A percentile compares a stretch with the other conserved stretches of the same genome.
These are phyloP conservation scores for Phyllosticta citrichinensis DNA, from an alignment of 2,329 filamentous ascomycete genomes.

Conservation along the genomic window DNA sequence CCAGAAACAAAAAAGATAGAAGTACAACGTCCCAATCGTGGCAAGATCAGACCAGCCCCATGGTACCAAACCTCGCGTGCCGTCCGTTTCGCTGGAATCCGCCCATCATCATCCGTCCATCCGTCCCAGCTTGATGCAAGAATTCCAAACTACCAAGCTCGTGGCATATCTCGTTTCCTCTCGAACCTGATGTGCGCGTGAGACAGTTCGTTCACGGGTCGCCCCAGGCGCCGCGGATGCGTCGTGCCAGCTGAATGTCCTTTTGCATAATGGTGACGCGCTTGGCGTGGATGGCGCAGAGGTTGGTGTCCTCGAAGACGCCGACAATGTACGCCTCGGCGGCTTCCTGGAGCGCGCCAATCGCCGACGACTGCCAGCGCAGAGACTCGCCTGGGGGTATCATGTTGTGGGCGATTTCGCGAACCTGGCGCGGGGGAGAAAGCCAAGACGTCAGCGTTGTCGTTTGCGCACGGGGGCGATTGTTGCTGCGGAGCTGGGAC, in stretches of 20 bases:
- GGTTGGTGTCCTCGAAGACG: conserved; percentile 96
- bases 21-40: background rate
- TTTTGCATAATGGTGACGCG: conserved; percentile 97
- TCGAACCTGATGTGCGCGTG: background rate
- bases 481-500: conserved; percentile 11
- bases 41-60: background rate
- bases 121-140: background rate
- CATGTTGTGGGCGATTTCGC: conserved; percentile 86
- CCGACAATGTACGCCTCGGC: conserved; percentile 98
- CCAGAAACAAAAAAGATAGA: background rate
- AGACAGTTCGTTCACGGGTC: conserved; percentile 14
- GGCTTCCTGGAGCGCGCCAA: conserved; percentile 94
- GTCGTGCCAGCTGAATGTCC: conserved; percentile 92
- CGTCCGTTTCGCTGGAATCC: background rate
- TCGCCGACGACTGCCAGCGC: conserved; percentile 96
- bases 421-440: conserved; percentile 34
- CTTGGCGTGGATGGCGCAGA: conserved; percentile 98
- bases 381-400: conserved; percentile 63
- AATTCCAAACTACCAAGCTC: background rate
- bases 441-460: background rate
- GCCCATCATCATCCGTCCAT: background rate
- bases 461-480: background rate
- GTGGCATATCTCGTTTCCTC: background rate
- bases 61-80: background rate
- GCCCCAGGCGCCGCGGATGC: conserved; percentile 68